Evolutionary conservation across 2,329 filamentous ascomycete species (phyloP).

Genomic region (Hawksworthiomyces lignivorus): DNA sequence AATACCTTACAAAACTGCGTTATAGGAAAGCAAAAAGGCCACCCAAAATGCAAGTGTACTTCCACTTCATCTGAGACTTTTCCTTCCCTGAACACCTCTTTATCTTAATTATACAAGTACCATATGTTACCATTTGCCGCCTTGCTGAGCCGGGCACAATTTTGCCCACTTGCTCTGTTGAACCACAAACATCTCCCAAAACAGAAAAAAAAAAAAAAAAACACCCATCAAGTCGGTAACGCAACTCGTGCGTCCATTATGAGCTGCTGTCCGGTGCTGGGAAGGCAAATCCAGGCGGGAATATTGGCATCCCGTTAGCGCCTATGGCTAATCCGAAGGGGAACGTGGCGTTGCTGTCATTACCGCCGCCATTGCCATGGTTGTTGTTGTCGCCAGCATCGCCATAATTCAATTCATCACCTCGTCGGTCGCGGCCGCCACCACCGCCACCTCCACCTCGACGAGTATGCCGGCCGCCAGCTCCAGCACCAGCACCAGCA

Average conservation of each 20-base stretch:
- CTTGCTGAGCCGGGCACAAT: no score
- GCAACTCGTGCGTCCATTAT: no score
- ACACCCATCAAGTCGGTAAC: not conserved
- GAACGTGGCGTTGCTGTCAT: conserved; percentile 26
- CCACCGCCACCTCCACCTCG: conserved; percentile 19
- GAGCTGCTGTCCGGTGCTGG: conserved; percentile 9
- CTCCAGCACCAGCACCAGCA: conserved; percentile 4
- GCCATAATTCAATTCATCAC: conserved; percentile 17
- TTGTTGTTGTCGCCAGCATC: conserved; percentile 15
- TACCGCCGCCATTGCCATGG: conserved; percentile 15
- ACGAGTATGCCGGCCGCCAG: conserved; percentile 12
- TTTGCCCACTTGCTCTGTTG: no score
- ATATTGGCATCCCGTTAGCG: conserved; percentile 42
- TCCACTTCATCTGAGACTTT: no score
- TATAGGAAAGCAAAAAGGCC: no score
- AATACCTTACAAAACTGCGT: no score
- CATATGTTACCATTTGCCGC: no score
- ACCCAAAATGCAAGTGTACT: no score
- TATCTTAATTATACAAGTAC: no score
- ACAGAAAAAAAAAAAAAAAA: not conserved
- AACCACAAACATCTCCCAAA: conserved; percentile 1
- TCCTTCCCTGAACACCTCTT: no score
- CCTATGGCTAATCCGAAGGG: conserved; percentile 37
- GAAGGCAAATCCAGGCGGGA: conserved; percentile 38
- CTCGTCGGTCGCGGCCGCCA: conserved; percentile 14